Evolutionary conservation across 768 basidiomycete species (phyloP), one percentile per base, ranked within the genome.

Genomic region (Lentinula edodes): DNA sequence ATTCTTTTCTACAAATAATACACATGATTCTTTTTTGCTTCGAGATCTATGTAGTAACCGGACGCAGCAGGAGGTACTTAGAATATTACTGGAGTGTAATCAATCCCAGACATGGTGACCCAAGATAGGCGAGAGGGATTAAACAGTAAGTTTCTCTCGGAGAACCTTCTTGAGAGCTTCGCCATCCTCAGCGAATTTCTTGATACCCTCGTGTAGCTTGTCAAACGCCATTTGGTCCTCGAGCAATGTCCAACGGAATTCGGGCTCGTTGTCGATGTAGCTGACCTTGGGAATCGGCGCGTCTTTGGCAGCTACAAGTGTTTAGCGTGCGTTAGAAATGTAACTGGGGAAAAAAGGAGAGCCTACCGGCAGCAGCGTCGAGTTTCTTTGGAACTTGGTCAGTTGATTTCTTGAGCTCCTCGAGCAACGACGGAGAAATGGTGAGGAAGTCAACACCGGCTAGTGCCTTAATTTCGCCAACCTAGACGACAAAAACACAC

Each of bases 391-490:
- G 92, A 58, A 99, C 90, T 51, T 80, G 76, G 0, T 79, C 85
- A 53, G 80, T 83, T 41, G 90, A 90, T 63, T 85, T 86, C 82
- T 91, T 90, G 74, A 99, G 90, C 78, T 98, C 88, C 71, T 98
- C 93, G 63, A 98, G 89, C 52, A 99, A 84, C 43, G 81, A 66
- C 55, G 96, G 96, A 2, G 95, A 79, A 72, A 99, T 98, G 71
- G 97, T 99, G 67, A 99, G 81, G 86, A 91, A 99, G 78, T 99
- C 97, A 64, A 95, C 92, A 66, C 97, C 97, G 57, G 96, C 95
- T 60, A 99, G 86, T 2, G 91, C 84, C 74, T 87, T 92, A 80
- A 98, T 97, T 80, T 98, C 97, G 68, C 92, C 91, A 61, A 76
- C 75, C 93, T 95, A 65, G 20, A 60, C 0, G 5, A 15, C 12